Percentiles rank a stretch among this genome's conserved stretches.
phyloP scores from a whole-genome alignment of 2,329 filamentous ascomycete genomes.

The Ophiostoma quercus region DNA sequence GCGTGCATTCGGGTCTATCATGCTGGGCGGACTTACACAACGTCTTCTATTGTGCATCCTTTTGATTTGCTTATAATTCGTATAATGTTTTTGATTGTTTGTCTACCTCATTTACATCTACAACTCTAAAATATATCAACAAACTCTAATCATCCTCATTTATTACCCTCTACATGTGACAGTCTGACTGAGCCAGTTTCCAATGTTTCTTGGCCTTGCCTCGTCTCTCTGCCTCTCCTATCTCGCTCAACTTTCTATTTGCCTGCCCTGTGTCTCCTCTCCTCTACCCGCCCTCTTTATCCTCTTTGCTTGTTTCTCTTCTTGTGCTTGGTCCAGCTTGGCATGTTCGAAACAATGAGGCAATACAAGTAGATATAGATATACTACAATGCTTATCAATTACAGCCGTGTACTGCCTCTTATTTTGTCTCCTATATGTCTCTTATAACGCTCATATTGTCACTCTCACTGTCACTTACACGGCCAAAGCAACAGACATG shows the following conservation, averaged over 20 bases:
- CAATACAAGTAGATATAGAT: background rate
- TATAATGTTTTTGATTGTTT: no score
- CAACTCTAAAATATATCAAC: background rate
- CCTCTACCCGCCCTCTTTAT: background rate
- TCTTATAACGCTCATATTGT: no score
- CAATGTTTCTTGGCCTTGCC: background rate
- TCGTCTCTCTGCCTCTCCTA: background rate
- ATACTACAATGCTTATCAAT: constrained; percentile 1
- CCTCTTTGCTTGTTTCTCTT: background rate
- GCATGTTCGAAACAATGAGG: constrained; percentile 8
- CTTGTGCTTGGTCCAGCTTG: constrained; percentile 10
- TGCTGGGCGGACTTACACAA: background rate
- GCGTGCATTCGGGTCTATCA: constrained; percentile 5
- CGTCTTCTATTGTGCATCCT: background rate
- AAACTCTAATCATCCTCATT: background rate
- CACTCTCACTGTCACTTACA: background rate
- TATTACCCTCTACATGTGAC: background rate
- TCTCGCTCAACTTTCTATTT: background rate
- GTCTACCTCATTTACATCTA: background rate
- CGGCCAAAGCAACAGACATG: constrained; percentile 1
- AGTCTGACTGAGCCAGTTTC: background rate
- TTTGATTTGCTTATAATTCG: background rate
- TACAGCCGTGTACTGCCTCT: background rate
- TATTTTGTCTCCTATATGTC: background rate
- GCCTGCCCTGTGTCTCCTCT: background rate